Evolutionary conservation across 169 alveolate genomes (phyloP), one percentile per base, ranked within the genome.

Genomic region (Perkinsus olseni): DNA sequence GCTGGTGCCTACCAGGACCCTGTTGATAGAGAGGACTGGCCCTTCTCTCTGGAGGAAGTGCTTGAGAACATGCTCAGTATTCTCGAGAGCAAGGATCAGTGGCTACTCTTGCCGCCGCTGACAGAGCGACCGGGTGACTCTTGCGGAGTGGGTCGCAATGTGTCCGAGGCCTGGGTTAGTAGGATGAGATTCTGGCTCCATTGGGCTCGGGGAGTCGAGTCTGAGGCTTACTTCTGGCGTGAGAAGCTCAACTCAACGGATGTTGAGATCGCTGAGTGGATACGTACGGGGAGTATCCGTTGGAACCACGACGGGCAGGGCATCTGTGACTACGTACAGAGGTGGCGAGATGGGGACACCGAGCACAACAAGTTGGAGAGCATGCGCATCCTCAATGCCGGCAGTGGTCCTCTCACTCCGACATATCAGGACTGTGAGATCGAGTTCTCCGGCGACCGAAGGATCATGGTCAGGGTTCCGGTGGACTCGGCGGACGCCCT

Each of bases 401-500:
- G 92, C 45, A 90, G 92, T 90, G 92, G 92, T 6, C 92, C 92
- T 31, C 38, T 90, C 17, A 38, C 92, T n/a, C 92, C 92, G 50
- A 90, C 36, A 10, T 8, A 34, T n/a, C 92, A 34, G 50, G 31
- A 31, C 48, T 90, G 92, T 31, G 45, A 90, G 34, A 38, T 45
- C 62, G 62, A 45, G 17, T 10, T 38, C 45, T n/a, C 48, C 10
- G 48, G 24, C 24, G 3, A 11, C 48, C 92, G 28, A 39, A 38
- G 45, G 45, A 90, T 38, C 45, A 34, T 90, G 6, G 48, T 39
- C 8, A 38, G 38, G 6, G 36, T 31, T 90, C 45, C 6, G 62
- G 92, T 34, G 24, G 92, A 90, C 92, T 13, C 36, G 48, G 48
- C 39, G n/a, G 45, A 13, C 31, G 45, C 39, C 48, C n/a, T 38